Base-by-base conservation (phyloP, 1,284 basidiomycete species). In the Marasmius sp. region DNA sequence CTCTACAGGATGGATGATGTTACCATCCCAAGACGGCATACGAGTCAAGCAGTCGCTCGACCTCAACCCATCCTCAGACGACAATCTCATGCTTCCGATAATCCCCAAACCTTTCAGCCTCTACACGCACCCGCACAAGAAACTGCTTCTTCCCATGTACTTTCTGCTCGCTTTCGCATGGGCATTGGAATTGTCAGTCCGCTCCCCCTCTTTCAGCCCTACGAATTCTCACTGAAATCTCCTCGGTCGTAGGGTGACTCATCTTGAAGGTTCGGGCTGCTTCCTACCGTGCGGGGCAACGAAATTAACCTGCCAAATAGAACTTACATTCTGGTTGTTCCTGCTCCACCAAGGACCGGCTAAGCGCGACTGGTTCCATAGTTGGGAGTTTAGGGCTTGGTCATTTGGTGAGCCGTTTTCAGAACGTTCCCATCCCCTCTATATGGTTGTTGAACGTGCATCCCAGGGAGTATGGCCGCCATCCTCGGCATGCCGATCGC, bases 271-370 rank as follows among this genome's bases (percentile, higher is more conserved):
- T 85, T 58, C 51, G 47, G 27, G 18, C 34, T 20, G 20, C 33
- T 55, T 37, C 56, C 34, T 45, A 33, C 3, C 58, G 14, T 61
- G 36, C 14, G 63, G 65, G 49, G 61, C 50, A 38, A 33, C 62
- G 27, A 61, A 20, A 10, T 34, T 38, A 47, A 51, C 39, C 18
- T 62, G 14, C 37, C 39, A 48, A 58, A 37, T 71, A 91, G 91
- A 92, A 69, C 79, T 92, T 14, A 79, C 85, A 0, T 92, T 92
- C 67, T 92, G 90, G 89, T 68, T 92, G 37, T 92, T 91, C 70
- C 80, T 92, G 11, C 79, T 91, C 39, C 83, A 89, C 64, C 89
- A 91, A 74, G 86, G 86, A 1, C 86, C 87, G 0, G 74, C 78
- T 39, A 85, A 86, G 66, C 81, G 85, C 3, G 78, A 84, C 41